phyloP scores from a whole-genome alignment of 2,329 filamentous ascomycete genomes.

The Kalmusia sp. region DNA sequence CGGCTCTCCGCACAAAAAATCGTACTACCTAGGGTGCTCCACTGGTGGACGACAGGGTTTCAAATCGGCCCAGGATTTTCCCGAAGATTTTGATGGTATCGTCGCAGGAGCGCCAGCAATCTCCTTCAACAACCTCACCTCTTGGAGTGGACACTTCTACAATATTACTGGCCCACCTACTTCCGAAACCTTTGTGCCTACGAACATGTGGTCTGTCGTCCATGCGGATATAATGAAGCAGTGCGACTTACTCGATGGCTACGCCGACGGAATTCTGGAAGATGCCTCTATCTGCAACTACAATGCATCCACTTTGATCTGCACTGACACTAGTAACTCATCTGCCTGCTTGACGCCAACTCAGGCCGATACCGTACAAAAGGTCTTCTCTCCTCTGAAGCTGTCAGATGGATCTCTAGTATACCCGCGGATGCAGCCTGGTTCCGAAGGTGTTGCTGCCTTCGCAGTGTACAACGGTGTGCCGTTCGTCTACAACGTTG shows the following conservation, averaged over 20 bases:
- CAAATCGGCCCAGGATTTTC: slow-evolving; percentile 31
- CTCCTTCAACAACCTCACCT: slow-evolving; percentile 42
- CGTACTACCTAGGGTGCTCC: slow-evolving; percentile 40
- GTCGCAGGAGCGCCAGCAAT: slow-evolving; percentile 35
- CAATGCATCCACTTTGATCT: slow-evolving; percentile 49
- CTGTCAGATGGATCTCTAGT: slow-evolving; percentile 54
- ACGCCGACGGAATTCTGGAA: slow-evolving; percentile 57
- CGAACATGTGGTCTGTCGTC: slow-evolving; percentile 47
- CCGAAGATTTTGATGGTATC: slow-evolving; percentile 39
- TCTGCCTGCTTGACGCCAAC: slow-evolving; percentile 53
- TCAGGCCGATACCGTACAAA: slow-evolving; percentile 54
- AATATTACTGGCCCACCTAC: slow-evolving; percentile 30
- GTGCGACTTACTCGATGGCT: slow-evolving; percentile 59
- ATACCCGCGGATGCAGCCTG: slow-evolving; percentile 60
- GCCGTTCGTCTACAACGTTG: slow-evolving; percentile 52
- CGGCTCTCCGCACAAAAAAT: slow-evolving; percentile 45
- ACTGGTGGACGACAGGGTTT: slow-evolving; percentile 38
- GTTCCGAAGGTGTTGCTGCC: slow-evolving; percentile 51
- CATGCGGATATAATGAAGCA: slow-evolving; percentile 55
- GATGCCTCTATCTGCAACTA: slow-evolving; percentile 55
- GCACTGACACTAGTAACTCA: slow-evolving; percentile 40
- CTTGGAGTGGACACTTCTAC: slow-evolving; percentile 42
- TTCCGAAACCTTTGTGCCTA: slow-evolving; percentile 49
- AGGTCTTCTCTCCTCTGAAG: slow-evolving; percentile 52
- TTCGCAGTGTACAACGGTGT: slow-evolving; percentile 47